These are phyloP conservation scores for Elsinoe ampelina DNA, from an alignment of 2,329 filamentous ascomycete species.

Conservation along the genomic window DNA sequence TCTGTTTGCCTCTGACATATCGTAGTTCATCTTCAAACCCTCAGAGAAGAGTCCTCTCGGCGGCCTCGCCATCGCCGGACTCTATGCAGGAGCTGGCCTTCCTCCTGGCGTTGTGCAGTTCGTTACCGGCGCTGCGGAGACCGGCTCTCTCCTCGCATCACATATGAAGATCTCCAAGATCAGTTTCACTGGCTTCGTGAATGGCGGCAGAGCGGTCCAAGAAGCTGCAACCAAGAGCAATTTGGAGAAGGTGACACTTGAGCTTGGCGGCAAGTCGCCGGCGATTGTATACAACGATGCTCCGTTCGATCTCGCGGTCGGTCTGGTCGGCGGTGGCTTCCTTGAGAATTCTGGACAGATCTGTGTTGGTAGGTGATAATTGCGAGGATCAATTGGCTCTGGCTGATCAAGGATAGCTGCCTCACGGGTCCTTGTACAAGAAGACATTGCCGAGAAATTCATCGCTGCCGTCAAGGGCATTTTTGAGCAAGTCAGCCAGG, in stretches of 20 bases:
- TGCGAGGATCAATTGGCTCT: no score
- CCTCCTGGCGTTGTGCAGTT: slow-evolving; percentile 69
- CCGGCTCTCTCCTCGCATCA: slow-evolving; percentile 56
- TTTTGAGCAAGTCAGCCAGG: slow-evolving; percentile 17
- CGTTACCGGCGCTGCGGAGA: slow-evolving; percentile 48
- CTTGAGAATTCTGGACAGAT: slow-evolving; percentile 11
- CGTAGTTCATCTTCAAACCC: slow-evolving; percentile 42
- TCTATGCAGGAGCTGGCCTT: slow-evolving; percentile 65
- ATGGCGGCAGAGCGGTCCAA: slow-evolving; percentile 47
- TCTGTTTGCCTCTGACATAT: not conserved
- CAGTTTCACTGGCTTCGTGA: slow-evolving; percentile 66
- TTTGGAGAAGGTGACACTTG: slow-evolving; percentile 51
- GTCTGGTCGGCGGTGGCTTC: slow-evolving; percentile 2
- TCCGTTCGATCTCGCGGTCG: slow-evolving; percentile 7
- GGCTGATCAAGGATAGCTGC: slow-evolving; percentile 18
- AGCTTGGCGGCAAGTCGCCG: slow-evolving; percentile 51
- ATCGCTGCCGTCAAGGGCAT: slow-evolving; percentile 16
- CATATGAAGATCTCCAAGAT: slow-evolving; percentile 66
- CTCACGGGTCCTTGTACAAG: slow-evolving; percentile 25
- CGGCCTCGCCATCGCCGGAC: slow-evolving; percentile 49
- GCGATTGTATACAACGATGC: slow-evolving; percentile 14
- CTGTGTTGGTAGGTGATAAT: not conserved
- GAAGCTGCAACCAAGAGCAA: slow-evolving; percentile 27
- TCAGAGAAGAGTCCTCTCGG: slow-evolving; percentile 49
- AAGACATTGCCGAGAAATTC: slow-evolving; percentile 20